These are phyloP conservation scores for Fraxinus cuspidata DNA, from an alignment of 257 asterid species.

Conservation along the genomic window DNA sequence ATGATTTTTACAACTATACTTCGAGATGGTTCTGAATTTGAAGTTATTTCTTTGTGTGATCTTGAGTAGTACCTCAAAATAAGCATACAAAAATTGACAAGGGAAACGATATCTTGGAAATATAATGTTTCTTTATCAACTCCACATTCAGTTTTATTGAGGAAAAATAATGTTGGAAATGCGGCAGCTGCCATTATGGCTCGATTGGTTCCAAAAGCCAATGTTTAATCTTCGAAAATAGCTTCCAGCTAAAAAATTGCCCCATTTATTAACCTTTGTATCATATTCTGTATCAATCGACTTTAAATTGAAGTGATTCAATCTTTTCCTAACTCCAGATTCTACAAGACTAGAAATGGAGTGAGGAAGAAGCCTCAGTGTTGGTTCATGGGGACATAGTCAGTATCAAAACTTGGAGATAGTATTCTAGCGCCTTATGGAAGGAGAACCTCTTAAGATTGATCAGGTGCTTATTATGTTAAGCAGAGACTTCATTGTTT, in stretches of 20 bases:
- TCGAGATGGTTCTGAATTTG: neutral
- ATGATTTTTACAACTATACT: too few relatives aligned
- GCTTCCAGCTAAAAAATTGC: neutral
- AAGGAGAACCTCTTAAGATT: conserved; percentile 46
- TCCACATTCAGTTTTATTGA: conserved; percentile 59
- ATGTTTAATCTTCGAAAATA: conserved; percentile 29
- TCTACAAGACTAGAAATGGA: conserved; percentile 55
- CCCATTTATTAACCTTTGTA: neutral
- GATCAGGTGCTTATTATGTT: conserved; percentile 30
- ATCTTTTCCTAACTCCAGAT: conserved; percentile 33
- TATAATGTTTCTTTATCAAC: conserved; percentile 35
- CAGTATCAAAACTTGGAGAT: conserved; percentile 43
- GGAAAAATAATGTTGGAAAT: conserved; percentile 63
- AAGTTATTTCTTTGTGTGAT: neutral
- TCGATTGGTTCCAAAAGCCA: conserved; percentile 66
- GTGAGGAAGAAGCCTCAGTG: conserved; percentile 40
- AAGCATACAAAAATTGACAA: neutral
- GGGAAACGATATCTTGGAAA: neutral
- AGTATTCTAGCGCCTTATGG: conserved; percentile 43
- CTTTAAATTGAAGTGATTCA: conserved; percentile 1
- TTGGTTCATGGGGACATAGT: conserved; percentile 41
- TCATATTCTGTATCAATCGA: neutral
- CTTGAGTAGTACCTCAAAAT: neutral
- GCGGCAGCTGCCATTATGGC: conserved; percentile 77
- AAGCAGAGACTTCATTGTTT: too few relatives aligned